These are phyloP conservation scores for Penicillium verhagenii DNA, from an alignment of 495 filamentous ascomycete species.

Conservation along the genomic window DNA sequence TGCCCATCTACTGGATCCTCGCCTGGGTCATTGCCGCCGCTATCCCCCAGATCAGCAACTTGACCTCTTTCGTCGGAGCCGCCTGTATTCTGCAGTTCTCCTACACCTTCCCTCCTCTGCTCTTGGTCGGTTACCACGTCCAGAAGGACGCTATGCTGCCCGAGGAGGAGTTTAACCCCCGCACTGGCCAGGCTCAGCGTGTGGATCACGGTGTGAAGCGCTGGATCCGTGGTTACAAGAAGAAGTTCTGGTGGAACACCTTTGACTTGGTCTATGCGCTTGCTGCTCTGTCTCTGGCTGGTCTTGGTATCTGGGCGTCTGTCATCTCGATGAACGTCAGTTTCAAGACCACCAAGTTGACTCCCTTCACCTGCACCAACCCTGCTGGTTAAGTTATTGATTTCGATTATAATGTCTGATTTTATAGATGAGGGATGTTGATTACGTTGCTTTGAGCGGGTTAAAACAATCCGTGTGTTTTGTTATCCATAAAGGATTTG, in stretches of 20 bases:
- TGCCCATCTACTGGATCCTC: slow-evolving; percentile 55
- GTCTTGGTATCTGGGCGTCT: slow-evolving; percentile 33
- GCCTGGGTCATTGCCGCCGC: slow-evolving; percentile 48
- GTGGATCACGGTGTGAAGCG: slow-evolving; percentile 39
- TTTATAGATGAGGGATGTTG: background rate
- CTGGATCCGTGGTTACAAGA: slow-evolving; percentile 43
- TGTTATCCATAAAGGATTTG: background rate
- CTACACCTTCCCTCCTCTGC: slow-evolving; percentile 48
- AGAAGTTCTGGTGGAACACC: slow-evolving; percentile 31
- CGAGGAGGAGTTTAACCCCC: slow-evolving; percentile 46
- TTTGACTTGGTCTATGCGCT: slow-evolving; percentile 34
- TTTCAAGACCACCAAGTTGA: slow-evolving; percentile 14
- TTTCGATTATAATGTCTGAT: background rate
- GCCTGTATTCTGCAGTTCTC: slow-evolving; percentile 48
- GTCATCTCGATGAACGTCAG: slow-evolving; percentile 23
- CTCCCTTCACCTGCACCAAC: slow-evolving; percentile 20
- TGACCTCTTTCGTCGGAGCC: slow-evolving; percentile 41
- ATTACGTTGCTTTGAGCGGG: background rate
- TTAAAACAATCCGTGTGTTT: background rate
- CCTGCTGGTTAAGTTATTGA: slow-evolving; percentile 12
- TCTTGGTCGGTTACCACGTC: slow-evolving; percentile 43
- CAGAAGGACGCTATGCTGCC: slow-evolving; percentile 42
- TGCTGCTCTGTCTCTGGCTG: slow-evolving; percentile 21
- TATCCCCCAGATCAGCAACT: slow-evolving; percentile 48
- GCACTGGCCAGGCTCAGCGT: slow-evolving; percentile 32